Evolutionary conservation across 2,329 filamentous ascomycete species (phyloP).

Genomic region (Dryadomyces quercivorus): DNA sequence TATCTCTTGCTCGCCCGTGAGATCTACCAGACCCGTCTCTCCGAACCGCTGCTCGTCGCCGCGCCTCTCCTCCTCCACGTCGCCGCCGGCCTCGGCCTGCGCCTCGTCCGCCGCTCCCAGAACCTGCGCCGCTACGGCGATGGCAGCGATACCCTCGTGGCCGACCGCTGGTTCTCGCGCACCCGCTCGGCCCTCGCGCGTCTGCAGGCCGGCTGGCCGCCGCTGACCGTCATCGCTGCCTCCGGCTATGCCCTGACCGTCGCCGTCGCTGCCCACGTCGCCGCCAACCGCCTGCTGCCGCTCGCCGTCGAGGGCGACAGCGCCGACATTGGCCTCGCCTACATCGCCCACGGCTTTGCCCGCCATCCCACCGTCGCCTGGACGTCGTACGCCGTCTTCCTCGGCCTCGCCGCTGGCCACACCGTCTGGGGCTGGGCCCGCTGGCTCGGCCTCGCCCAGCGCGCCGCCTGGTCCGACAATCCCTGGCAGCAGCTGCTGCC

Average conservation of each 20-base stretch:
- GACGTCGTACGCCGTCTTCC: conserved; percentile 54
- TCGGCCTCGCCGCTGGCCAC: conserved; percentile 60
- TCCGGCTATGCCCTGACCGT: conserved; percentile 60
- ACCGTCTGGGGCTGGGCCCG: conserved; percentile 76
- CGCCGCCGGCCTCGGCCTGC: conserved; percentile 61
- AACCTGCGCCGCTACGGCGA: conserved; percentile 66
- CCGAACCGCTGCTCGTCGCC: conserved; percentile 69
- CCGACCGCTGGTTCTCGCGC: not conserved
- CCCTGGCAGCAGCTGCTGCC: conserved; percentile 8
- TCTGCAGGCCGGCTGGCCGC: conserved; percentile 46
- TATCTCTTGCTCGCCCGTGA: conserved; percentile 86
- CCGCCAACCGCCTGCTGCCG: conserved; percentile 66
- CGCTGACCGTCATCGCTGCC: conserved; percentile 54
- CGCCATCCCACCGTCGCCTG: conserved; percentile 55
- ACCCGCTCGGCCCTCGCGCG: not conserved
- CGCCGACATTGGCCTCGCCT: conserved; percentile 73
- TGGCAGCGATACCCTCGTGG: conserved; percentile 40
- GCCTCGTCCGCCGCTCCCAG: conserved; percentile 60
- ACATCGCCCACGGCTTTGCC: conserved; percentile 75
- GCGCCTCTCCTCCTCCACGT: conserved; percentile 67
- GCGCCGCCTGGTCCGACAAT: conserved; percentile 35
- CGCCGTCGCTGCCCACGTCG: conserved; percentile 58
- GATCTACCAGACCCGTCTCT: conserved; percentile 73
- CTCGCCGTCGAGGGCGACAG: conserved; percentile 69
- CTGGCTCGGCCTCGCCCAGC: conserved; percentile 59